Conservation (phyloP, 2,329 filamentous ascomycete genomes). For the Trichoderma simmonsii region DNA sequence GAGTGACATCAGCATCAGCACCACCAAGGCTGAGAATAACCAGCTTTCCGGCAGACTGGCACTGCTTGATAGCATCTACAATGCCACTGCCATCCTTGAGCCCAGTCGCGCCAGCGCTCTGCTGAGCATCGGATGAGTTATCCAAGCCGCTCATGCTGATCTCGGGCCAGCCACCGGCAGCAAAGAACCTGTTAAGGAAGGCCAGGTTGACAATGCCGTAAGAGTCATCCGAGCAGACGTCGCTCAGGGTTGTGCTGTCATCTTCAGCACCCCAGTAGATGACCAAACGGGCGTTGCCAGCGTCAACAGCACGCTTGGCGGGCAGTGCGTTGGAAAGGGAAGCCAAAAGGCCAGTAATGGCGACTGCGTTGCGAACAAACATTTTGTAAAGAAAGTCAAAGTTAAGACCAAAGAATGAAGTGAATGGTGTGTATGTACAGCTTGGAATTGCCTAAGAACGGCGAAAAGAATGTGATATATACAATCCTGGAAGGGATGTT, state of each 20-base stretch:
- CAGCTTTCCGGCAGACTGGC: conserved; percentile 63
- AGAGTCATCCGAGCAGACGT: conserved; percentile 21
- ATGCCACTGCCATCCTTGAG: conserved; percentile 22
- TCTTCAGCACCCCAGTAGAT: conserved; percentile 25
- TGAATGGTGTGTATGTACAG: not conserved
- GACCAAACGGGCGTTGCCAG: not conserved
- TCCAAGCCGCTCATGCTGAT: not conserved
- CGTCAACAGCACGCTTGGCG: not conserved
- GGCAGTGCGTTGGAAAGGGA: not conserved
- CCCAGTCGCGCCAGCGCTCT: conserved; percentile 21
- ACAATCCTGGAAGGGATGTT: not conserved
- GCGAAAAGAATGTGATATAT: not conserved
- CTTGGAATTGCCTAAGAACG: not conserved
- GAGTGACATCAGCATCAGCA: not conserved
- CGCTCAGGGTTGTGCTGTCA: conserved; percentile 19
- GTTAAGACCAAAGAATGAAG: not conserved
- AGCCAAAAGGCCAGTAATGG: not conserved
- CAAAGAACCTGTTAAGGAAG: conserved; percentile 22
- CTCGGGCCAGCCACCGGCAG: not conserved
- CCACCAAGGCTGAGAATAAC: conserved; percentile 26
- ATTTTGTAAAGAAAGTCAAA: not conserved
- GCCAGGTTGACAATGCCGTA: conserved; percentile 25
- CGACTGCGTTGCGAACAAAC: not conserved
- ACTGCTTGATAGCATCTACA: conserved; percentile 43
- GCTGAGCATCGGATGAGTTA: conserved; percentile 16